Evolutionary conservation across 2,329 filamentous ascomycete species (phyloP), one percentile per base, ranked within the genome.

Genomic region (Aspergillus oerlinghausenensis): DNA sequence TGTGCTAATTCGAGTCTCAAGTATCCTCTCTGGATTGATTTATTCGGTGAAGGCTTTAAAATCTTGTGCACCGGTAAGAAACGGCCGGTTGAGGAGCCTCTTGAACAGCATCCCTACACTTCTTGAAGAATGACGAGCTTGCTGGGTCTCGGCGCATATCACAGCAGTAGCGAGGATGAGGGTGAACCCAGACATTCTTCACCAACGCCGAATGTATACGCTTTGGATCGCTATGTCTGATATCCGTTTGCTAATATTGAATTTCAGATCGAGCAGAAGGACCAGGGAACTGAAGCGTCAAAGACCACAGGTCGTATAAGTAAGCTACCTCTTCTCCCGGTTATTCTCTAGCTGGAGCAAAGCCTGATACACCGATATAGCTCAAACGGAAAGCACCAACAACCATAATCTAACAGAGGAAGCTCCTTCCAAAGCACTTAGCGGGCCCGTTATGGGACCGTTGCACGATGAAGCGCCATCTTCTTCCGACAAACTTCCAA

Each of bases 81-180:
- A 7, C 5, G 7, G 32, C 2, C 14, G 32, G 6, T 38, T 25
- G 14, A 47, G 19, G 21, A 26, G 23, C 21, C 43, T 38, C 32
- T 38, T 2, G 32, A 38, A 38, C 32, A 35, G 5, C 32, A 35
- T 35, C 14, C 14, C 43, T 47, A 8, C 8, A 17, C 25, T 52
- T 21, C 14, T 50, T 23, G 21, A 47, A 35, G 45, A 59, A 51
- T 48, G 53, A 49, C 52, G 58, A 65, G 59, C 50, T 76, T 77
- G 75, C 67, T 76, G 45, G 73, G 71, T 32, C 71, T 79, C 17
- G 74, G 65, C 25, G 71, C 67, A 38, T 79, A 79, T 62, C 73
- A 72, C 49, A 79, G 75, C 60, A 79, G 76, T 61, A 77, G 74
- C 58, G 77, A 78, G 48, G 76, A 78, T 54, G 76, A 79, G 54